phyloP scores from a whole-genome alignment of 108 stramenopile species.

The Mediolabrus comicus region DNA sequence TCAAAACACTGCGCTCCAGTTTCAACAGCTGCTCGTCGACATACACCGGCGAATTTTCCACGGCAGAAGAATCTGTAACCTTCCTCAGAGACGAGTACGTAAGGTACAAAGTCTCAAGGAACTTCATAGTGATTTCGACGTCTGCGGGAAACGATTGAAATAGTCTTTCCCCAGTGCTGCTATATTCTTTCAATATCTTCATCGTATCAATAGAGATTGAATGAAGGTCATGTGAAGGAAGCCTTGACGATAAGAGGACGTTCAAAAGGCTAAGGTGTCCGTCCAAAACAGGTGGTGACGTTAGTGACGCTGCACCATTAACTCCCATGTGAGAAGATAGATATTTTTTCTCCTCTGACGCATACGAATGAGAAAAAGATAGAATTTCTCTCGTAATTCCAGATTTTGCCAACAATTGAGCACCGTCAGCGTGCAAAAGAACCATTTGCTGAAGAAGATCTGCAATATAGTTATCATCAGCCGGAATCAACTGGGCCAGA shows the following conservation, averaged over 20 bases:
- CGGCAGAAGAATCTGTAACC: background rate
- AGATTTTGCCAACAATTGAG: slow-evolving; percentile 45
- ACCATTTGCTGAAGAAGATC: slow-evolving; percentile 54
- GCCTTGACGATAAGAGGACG: slow-evolving; percentile 18
- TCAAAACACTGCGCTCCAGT: slow-evolving; percentile 27
- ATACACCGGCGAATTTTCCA: slow-evolving; percentile 1
- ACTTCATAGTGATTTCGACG: slow-evolving; percentile 3
- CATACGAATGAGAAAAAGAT: slow-evolving; percentile 42
- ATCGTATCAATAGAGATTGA: slow-evolving; percentile 17
- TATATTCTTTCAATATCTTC: slow-evolving; percentile 17
- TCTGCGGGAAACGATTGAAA: slow-evolving; percentile 15
- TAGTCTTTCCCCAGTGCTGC: slow-evolving; percentile 10
- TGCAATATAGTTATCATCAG: slow-evolving; percentile 48
- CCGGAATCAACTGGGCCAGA: slow-evolving; percentile 33
- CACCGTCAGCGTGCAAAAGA: slow-evolving; percentile 33
- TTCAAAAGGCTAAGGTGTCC: slow-evolving; percentile 30
- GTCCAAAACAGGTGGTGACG: slow-evolving; percentile 16
- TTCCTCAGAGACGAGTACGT: slow-evolving; percentile 23
- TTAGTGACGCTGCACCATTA: slow-evolving; percentile 13
- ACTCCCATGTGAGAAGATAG: slow-evolving; percentile 27
- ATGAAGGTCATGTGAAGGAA: slow-evolving; percentile 7
- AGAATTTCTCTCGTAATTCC: slow-evolving; percentile 45
- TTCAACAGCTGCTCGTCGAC: slow-evolving; percentile 5
- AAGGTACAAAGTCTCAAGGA: slow-evolving; percentile 18
- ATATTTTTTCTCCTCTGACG: slow-evolving; percentile 28